Evolutionary conservation across 148 eudicot species (phyloP).

Genomic region (Cornus florida): DNA sequence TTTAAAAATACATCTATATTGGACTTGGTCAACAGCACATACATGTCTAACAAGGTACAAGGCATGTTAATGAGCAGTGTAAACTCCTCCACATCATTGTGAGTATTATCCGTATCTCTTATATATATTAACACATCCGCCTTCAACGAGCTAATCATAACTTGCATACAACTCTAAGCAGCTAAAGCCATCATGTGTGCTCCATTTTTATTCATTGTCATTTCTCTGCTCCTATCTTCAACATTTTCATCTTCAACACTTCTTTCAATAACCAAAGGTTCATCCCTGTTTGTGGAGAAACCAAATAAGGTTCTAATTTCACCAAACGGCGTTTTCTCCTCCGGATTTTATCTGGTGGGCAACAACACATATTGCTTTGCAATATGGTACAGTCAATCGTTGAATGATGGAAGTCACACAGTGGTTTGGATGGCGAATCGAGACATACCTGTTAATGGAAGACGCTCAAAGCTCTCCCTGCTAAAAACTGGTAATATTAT

Average conservation of each 20-base stretch:
- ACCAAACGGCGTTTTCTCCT: slow-evolving; percentile 33
- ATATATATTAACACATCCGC: too few species aligned
- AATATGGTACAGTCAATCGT: slow-evolving; percentile 37
- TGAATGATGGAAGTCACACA: slow-evolving; percentile 8
- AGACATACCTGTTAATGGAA: slow-evolving; percentile 34
- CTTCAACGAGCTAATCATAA: too few species aligned
- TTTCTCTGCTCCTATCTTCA: background rate
- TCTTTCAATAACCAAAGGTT: background rate
- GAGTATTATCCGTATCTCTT: too few species aligned
- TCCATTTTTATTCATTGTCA: background rate
- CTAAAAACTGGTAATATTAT: slow-evolving; percentile 27
- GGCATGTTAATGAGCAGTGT: too few species aligned
- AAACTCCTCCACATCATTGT: too few species aligned
- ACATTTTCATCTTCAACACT: background rate
- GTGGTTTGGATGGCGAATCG: slow-evolving; percentile 44
- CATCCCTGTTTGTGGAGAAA: slow-evolving; percentile 29
- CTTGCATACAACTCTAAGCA: too few species aligned
- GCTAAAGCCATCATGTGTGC: background rate
- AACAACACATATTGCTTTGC: slow-evolving; percentile 36
- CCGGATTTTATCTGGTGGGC: slow-evolving; percentile 34
- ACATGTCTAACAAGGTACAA: too few species aligned
- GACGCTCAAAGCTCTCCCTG: slow-evolving; percentile 30
- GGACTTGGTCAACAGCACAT: too few species aligned
- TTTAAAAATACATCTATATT: too few species aligned
- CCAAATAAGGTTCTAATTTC: slow-evolving; percentile 26